A percentile compares a stretch with the other conserved stretches of the same genome.
phyloP scores from a whole-genome alignment of 2,329 filamentous ascomycete species.

The Tetracladium maxilliforme region DNA sequence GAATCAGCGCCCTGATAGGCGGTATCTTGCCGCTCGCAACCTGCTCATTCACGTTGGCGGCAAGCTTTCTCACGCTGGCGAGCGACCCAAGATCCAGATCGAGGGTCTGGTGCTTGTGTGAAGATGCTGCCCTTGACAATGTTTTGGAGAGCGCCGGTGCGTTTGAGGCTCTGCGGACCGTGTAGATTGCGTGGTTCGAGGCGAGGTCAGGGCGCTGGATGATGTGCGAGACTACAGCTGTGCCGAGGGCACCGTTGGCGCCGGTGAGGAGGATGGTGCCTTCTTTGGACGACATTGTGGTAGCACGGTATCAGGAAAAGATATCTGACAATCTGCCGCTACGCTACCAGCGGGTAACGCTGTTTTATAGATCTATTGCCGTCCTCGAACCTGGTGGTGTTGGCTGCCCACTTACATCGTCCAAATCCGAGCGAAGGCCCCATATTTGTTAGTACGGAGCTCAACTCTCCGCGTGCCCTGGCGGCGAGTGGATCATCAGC shows the following conservation, averaged over 20 bases:
- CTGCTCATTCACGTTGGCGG: conserved; percentile 7
- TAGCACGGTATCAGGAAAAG: not conserved
- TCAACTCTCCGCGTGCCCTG: too few species aligned
- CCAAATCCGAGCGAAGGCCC: too few species aligned
- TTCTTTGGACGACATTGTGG: too few species aligned
- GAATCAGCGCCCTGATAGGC: conserved; percentile 8
- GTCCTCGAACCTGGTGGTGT: too few species aligned
- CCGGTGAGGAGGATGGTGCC: conserved; percentile 11
- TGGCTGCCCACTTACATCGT: too few species aligned
- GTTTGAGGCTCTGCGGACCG: conserved; percentile 6
- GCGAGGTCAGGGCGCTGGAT: conserved; percentile 3
- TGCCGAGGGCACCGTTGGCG: conserved; percentile 11
- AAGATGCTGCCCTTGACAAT: not conserved
- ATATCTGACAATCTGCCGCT: not conserved
- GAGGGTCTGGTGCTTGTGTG: conserved; percentile 2
- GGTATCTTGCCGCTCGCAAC: conserved; percentile 7
- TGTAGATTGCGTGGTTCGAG: conserved; percentile 8
- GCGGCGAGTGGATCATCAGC: too few species aligned
- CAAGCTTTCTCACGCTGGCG: conserved; percentile 4
- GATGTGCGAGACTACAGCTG: conserved; percentile 6
- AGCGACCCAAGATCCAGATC: conserved; percentile 5
- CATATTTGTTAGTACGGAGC: too few species aligned
- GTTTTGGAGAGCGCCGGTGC: conserved; percentile 1
- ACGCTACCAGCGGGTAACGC: not conserved
- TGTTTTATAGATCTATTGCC: not conserved